Evolutionary conservation across 2,329 filamentous ascomycete genomes (phyloP), one percentile per base, ranked within the genome.

Genomic region (Colletotrichum eleusines): DNA sequence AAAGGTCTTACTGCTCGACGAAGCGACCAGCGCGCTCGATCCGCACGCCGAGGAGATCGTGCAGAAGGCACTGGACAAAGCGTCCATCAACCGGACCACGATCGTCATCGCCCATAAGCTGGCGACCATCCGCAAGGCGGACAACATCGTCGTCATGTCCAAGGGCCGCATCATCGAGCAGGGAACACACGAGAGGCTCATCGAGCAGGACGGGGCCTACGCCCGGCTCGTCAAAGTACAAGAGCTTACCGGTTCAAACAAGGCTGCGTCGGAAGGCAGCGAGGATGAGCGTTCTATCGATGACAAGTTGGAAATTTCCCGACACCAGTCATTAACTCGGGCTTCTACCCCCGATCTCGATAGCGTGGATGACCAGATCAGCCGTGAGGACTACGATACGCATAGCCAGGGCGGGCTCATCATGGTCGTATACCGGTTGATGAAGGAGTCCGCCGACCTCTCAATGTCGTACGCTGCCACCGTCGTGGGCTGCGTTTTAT

Each of bases 61-160:
- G 12, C 46, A 50, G 46, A 23, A 50, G 23, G 46, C 46, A 0
- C 11, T 50, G 1, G 46, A 50, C 23, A 50, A 50, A 2, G 46
- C 46, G 5, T 50, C 46, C 46, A 7, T 26, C n/a, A 26, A 50
- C 9, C 23, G 46, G n/a, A 50, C 46, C 12, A 50, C 46, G 0
- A 50, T 50, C 5, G 46, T 50, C 46, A 50, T 50, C 46, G 46
- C 46, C 46, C 46, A 50, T 5, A 50, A 50, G 23, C 23, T 50
- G 46, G 46, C 46, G 46, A 50, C 46, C 0, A 50, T 50, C 23
- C 46, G 46, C 0, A 50, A 50, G n/a, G 46, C 46, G 11, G 44
- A 80, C 55, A 80, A 78, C 16, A 78, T 79, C 26, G 75, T 79
- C 23, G 78, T 80, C 62, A 75, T 80, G 75, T 73, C 74, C 9